Conservation (phyloP, 768 basidiomycete species). For the Termitomyces sp. region DNA sequence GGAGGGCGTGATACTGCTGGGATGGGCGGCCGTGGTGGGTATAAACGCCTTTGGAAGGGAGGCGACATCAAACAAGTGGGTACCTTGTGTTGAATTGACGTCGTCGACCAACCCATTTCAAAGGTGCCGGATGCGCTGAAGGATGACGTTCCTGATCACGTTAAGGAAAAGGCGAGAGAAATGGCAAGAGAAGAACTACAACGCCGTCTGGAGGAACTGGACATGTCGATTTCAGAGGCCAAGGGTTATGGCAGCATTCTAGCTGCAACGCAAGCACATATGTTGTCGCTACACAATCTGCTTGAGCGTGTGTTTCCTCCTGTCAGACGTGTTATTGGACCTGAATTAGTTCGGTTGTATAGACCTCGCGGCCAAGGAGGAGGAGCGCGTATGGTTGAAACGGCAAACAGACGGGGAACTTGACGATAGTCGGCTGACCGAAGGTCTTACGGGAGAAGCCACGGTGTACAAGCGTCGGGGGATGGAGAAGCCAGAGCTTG, state of each 20-base stretch:
- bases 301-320: conserved; percentile 53
- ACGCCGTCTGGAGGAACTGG: conserved; percentile 56
- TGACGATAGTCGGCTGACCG: conserved; percentile 62
- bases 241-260: conserved; percentile 52
- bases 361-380: conserved; percentile 68
- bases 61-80: conserved; percentile 60
- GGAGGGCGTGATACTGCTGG: conserved; percentile 68
- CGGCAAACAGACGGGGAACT: conserved; percentile 70
- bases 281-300: conserved; percentile 55
- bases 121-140: conserved; percentile 54
- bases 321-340: neutral
- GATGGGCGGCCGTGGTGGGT: conserved; percentile 63
- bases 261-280: conserved; percentile 54
- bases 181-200: conserved; percentile 66
- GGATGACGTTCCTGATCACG: conserved; percentile 54
- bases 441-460: conserved; percentile 65
- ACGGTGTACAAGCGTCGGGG: conserved; percentile 69
- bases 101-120: neutral
- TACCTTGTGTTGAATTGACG: neutral
- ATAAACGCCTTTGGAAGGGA: conserved; percentile 60
- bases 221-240: conserved; percentile 56
- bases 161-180: conserved; percentile 60
- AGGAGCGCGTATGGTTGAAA: conserved; percentile 70
- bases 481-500: conserved; percentile 67
- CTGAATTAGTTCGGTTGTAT: neutral